Percentiles rank a stretch among this genome's conserved stretches.
phyloP scores from a whole-genome alignment of 2,329 filamentous ascomycete species.

The Ceratocystis eucalypticola region DNA sequence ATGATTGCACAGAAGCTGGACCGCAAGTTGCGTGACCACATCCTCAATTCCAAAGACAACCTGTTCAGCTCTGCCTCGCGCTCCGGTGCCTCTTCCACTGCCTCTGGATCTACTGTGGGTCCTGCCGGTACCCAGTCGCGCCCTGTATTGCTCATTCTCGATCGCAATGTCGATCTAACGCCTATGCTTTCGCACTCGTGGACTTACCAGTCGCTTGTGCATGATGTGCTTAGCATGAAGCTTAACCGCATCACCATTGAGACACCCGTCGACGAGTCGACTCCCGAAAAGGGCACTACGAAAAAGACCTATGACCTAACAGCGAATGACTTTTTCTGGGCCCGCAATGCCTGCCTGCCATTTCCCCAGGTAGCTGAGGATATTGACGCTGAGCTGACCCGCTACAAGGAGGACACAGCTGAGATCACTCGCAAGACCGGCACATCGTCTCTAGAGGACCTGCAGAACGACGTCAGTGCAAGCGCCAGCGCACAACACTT shows the following conservation, averaged over 20 bases:
- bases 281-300: constrained; percentile 58
- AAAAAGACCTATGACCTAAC: constrained; percentile 87
- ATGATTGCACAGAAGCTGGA: constrained; percentile 90
- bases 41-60: constrained; percentile 90
- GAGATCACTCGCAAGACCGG: constrained; percentile 94
- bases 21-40: constrained; percentile 87
- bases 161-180: constrained; percentile 88
- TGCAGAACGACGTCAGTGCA: constrained; percentile 76
- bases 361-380: constrained; percentile 96
- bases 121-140: constrained; percentile 54
- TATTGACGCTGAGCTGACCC: constrained; percentile 82
- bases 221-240: constrained; percentile 43
- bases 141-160: constrained; percentile 83
- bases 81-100: constrained; percentile 46
- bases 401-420: constrained; percentile 89
- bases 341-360: constrained; percentile 74
- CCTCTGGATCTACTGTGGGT: constrained; percentile 37
- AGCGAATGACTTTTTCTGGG: constrained; percentile 91
- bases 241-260: constrained; percentile 92
- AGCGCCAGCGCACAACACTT: constrained; percentile 84
- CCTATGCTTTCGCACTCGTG: constrained; percentile 96
- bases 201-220: constrained; percentile 71
- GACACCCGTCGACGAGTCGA: constrained; percentile 62
- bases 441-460: constrained; percentile 78
- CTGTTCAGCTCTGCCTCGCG: constrained; percentile 57